Evolutionary conservation across 129 eudicot genomes (phyloP).

Genomic region (Ambrosia trifida): DNA sequence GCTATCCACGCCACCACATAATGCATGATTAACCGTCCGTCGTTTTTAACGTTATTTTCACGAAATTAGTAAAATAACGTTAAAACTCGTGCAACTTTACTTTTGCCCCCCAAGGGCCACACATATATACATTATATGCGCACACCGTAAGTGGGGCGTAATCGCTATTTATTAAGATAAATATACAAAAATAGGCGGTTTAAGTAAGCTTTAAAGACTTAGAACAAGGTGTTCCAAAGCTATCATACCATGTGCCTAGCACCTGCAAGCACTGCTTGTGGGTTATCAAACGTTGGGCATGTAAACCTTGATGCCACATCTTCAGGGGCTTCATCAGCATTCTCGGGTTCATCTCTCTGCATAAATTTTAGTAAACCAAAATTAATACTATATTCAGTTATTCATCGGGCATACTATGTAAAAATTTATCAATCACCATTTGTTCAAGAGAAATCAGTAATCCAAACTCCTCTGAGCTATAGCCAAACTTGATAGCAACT

Average conservation of each 20-base stretch:
- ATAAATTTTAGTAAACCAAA: slow-evolving; percentile 12
- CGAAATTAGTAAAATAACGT: too few relatives aligned
- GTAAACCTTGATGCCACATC: slow-evolving; percentile 76
- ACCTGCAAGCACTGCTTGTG: slow-evolving; percentile 84
- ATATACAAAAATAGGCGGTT: not conserved
- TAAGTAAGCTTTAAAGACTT: not conserved
- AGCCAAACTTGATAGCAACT: slow-evolving; percentile 80
- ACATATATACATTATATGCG: too few relatives aligned
- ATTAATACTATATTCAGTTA: slow-evolving; percentile 11
- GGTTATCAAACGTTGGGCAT: slow-evolving; percentile 66
- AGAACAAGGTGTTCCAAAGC: not conserved
- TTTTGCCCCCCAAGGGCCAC: too few relatives aligned
- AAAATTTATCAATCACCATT: slow-evolving; percentile 44
- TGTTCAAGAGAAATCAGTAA: slow-evolving; percentile 67
- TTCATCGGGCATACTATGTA: not conserved
- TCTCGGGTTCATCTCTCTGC: slow-evolving; percentile 81
- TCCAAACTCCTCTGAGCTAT: slow-evolving; percentile 88
- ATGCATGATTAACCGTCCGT: too few relatives aligned
- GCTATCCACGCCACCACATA: too few relatives aligned
- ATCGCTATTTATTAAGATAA: too few relatives aligned
- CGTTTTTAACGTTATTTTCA: too few relatives aligned
- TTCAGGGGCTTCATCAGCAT: slow-evolving; percentile 78
- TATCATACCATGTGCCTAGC: slow-evolving; percentile 94
- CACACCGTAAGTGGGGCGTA: too few relatives aligned
- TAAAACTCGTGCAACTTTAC: too few relatives aligned